These are phyloP conservation scores for Tulasnella sp. DNA, from an alignment of 768 basidiomycete species.

Conservation along the genomic window DNA sequence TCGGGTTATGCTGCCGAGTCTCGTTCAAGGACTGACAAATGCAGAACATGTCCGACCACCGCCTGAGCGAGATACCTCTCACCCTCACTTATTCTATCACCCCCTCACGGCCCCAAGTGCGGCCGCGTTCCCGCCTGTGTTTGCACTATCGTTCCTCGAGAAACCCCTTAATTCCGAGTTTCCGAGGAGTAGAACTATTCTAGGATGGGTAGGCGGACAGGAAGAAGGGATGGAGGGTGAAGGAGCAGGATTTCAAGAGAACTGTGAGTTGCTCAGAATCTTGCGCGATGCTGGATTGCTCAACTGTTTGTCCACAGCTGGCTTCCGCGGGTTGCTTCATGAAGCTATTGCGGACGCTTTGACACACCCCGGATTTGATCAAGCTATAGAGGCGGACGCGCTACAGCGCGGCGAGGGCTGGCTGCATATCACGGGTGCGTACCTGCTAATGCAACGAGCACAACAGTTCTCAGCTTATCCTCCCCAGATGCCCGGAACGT, in stretches of 20 bases:
- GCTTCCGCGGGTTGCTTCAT: constrained; percentile 65
- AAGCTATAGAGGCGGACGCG: constrained; percentile 66
- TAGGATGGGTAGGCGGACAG: constrained; percentile 60
- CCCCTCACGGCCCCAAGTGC: constrained; percentile 58
- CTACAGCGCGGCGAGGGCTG: constrained; percentile 72
- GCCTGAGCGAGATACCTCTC: constrained; percentile 54
- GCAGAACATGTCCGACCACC: not conserved
- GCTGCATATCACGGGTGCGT: constrained; percentile 78
- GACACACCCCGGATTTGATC: constrained; percentile 58
- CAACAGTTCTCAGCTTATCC: not conserved
- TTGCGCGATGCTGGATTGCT: not conserved
- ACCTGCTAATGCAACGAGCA: not conserved
- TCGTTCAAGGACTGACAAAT: not conserved
- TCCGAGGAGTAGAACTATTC: constrained; percentile 55
- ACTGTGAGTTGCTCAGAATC: constrained; percentile 53
- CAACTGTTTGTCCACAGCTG: constrained; percentile 47
- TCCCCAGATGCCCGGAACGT: constrained; percentile 68
- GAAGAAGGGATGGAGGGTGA: constrained; percentile 42
- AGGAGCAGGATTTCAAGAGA: constrained; percentile 68
- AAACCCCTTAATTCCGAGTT: constrained; percentile 47
- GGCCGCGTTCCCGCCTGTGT: constrained; percentile 54
- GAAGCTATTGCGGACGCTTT: constrained; percentile 60
- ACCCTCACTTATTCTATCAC: constrained; percentile 74
- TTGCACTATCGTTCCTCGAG: constrained; percentile 67
- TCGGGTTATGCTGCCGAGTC: not conserved